These are phyloP conservation scores for Tricholoma terreum DNA, from an alignment of 768 basidiomycete genomes.

Conservation along the genomic window DNA sequence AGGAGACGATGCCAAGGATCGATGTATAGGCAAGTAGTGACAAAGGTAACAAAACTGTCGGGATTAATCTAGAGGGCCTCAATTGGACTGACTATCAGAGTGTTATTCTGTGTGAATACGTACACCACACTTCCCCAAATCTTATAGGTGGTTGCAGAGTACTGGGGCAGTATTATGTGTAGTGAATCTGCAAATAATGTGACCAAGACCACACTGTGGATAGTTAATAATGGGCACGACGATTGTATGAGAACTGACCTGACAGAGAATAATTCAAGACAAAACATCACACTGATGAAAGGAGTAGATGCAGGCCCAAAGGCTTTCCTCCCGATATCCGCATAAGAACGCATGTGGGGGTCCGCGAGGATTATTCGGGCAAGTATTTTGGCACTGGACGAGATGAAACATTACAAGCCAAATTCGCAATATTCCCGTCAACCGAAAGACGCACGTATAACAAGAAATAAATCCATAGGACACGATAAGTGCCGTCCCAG, in stretches of 20 bases:
- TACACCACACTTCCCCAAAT: conserved; percentile 69
- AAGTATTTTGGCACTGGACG: background rate
- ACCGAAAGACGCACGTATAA: conserved; percentile 66
- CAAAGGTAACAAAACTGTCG: conserved; percentile 83
- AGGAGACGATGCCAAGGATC: conserved; percentile 79
- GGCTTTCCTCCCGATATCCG: conserved; percentile 86
- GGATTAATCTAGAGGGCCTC: conserved; percentile 57
- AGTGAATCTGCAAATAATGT: conserved; percentile 88
- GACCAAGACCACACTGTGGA: conserved; percentile 73
- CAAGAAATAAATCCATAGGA: conserved; percentile 80
- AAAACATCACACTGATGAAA: conserved; percentile 72
- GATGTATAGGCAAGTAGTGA: conserved; percentile 87
- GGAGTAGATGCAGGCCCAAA: conserved; percentile 73
- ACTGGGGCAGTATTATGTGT: conserved; percentile 63
- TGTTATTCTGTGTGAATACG: conserved; percentile 16
- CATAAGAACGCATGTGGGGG: conserved; percentile 71
- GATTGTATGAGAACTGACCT: conserved; percentile 41
- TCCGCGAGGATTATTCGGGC: conserved; percentile 74
- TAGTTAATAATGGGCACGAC: background rate
- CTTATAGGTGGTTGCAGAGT: conserved; percentile 74
- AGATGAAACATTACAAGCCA: background rate
- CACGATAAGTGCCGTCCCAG: conserved; percentile 70
- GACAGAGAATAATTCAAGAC: conserved; percentile 82
- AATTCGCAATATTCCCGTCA: background rate
- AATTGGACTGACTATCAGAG: conserved; percentile 2